Evolutionary conservation across 257 asterid genomes (phyloP), one percentile per base, ranked within the genome.

Genomic region (Eustoma russellianum): DNA sequence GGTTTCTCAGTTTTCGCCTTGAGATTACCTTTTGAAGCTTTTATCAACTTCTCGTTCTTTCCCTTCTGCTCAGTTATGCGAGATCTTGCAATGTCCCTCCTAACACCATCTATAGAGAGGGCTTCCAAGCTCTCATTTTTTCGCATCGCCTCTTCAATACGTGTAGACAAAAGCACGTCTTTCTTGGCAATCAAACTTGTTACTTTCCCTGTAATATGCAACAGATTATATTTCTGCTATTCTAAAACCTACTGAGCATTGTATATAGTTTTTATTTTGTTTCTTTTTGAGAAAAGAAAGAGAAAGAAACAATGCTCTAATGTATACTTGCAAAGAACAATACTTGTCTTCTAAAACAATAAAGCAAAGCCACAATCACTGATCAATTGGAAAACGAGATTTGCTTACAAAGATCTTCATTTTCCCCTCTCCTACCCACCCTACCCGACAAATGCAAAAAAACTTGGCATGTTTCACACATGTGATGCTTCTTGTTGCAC

Each of bases 81-180:
- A 0, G 94, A 66, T 67, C 99, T 66, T 55, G 97, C 97, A 17
- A 38, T 66, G 66, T 88, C 97, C 72, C 99, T 77, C 68, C 73
- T 83, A 53, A 81, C 68, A 41, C 94, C 56, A 57, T 88, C 97
- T 50, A 81, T 71, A 2, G 97, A 82, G 34, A 92, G 71, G 49
- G 99, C 76, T 64, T 92, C 99, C 77, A 92, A 74, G 77, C 97
- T 83, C 79, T 85, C 95, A 19, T 92, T 92, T 82, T 92, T 92
- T 66, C 18, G 50, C 6, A 92, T 66, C 35, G 95, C 97, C 72
- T 85, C 97, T 68, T 92, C 99, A 30, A 92, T 88, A 70, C 76
- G 75, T 10, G 59, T 50, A 43, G 97, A 95, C 79, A 92, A 73
- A 44, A 74, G 51, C 59, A 61, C 44, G 69, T 92, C 76, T 53